Percentiles rank a stretch among this genome's conserved stretches.
phyloP scores from a whole-genome alignment of 2,329 filamentous ascomycete genomes.

The Thyridium curvatum region DNA sequence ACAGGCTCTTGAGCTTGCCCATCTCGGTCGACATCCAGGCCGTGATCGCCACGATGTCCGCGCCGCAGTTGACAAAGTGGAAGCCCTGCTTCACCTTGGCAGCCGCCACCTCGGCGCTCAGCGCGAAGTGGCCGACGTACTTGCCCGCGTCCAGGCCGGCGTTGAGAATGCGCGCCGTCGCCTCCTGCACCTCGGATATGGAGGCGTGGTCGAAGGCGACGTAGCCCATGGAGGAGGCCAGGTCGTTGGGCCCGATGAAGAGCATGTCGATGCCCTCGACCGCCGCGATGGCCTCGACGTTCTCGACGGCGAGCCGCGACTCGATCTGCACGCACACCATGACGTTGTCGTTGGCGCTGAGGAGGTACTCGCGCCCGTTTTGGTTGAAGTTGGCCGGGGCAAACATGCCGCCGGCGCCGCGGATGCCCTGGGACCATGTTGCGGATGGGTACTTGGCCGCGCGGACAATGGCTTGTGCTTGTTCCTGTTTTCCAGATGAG shows the following conservation, averaged over 20 bases:
- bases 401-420: constrained; percentile 22
- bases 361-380: constrained; percentile 15
- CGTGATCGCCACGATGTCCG: constrained; percentile 27
- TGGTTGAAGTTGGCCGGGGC: constrained; percentile 18
- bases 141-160: constrained; percentile 22
- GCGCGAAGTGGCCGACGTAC: constrained; percentile 24
- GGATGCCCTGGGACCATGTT: constrained; percentile 13
- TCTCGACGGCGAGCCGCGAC: constrained; percentile 8
- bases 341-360: constrained; percentile 15
- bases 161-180: constrained; percentile 15
- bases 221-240: constrained; percentile 19
- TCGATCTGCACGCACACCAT: constrained; percentile 17
- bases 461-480: constrained; percentile 16
- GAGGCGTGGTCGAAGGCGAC: constrained; percentile 23
- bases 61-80: constrained; percentile 28
- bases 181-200: constrained; percentile 22
- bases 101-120: constrained; percentile 21
- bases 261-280: constrained; percentile 13
- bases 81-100: constrained; percentile 19
- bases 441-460: constrained; percentile 18
- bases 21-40: constrained; percentile 27
- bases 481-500: constrained; percentile 13
- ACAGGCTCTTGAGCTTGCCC: constrained; percentile 13
- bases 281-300: constrained; percentile 10
- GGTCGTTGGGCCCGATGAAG: constrained; percentile 16